Conservation (phyloP, 164 flowering plant species). For the Amborella trichopoda region DNA sequence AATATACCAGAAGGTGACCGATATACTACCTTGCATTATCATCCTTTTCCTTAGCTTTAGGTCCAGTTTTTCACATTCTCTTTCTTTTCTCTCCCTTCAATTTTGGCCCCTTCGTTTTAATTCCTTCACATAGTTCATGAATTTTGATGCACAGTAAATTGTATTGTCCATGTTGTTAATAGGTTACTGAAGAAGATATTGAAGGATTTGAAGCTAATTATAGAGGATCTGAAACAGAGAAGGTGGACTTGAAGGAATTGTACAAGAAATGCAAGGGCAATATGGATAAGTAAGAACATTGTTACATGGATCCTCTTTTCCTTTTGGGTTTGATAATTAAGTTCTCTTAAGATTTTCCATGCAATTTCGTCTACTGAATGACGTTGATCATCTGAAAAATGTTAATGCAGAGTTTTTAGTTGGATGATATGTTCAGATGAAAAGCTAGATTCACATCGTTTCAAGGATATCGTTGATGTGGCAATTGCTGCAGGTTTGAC, state of each 20-base stretch:
- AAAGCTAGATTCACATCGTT: slow-evolving; percentile 90
- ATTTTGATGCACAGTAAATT: too few relatives aligned
- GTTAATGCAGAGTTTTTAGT: slow-evolving; percentile 82
- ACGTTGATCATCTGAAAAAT: too few relatives aligned
- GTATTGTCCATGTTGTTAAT: slow-evolving; percentile 1
- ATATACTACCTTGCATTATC: too few relatives aligned
- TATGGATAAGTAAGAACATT: slow-evolving; percentile 58
- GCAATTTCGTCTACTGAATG: too few relatives aligned
- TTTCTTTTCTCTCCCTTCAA: too few relatives aligned
- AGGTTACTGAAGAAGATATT: slow-evolving; percentile 92
- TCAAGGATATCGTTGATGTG: slow-evolving; percentile 85
- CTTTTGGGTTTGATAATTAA: too few relatives aligned
- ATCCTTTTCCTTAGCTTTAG: too few relatives aligned
- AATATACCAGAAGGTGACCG: slow-evolving; percentile 90
- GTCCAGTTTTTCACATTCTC: too few relatives aligned
- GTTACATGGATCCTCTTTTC: too few relatives aligned
- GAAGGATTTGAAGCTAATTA: slow-evolving; percentile 93
- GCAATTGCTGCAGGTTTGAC: slow-evolving; percentile 66
- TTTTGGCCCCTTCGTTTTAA: too few relatives aligned
- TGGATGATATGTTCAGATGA: slow-evolving; percentile 93
- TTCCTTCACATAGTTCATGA: too few relatives aligned
- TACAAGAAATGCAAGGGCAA: slow-evolving; percentile 74
- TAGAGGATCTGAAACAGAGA: slow-evolving; percentile 89
- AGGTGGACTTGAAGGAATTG: slow-evolving; percentile 67
- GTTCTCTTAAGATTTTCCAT: too few relatives aligned